Evolutionary conservation across 768 basidiomycete species (phyloP).

Genomic region (Neoboletus magnificus): DNA sequence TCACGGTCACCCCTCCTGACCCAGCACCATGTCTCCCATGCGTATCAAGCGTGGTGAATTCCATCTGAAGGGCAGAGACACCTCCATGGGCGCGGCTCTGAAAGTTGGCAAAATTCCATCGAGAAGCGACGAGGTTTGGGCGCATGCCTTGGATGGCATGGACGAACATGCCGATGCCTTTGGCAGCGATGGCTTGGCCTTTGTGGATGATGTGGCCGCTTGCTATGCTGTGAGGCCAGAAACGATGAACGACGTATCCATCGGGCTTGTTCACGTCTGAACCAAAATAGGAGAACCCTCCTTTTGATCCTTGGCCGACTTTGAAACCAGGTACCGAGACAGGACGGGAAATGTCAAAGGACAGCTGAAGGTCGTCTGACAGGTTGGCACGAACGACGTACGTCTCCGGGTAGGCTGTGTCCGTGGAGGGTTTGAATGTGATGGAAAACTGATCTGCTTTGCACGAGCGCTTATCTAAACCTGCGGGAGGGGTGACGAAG

Average conservation of each 20-base stretch:
- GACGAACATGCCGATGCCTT: constrained; percentile 81
- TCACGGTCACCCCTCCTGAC: constrained; percentile 81
- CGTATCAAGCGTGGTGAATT: constrained; percentile 79
- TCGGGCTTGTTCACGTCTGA: constrained; percentile 63
- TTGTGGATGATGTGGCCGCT: constrained; percentile 66
- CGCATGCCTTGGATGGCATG: constrained; percentile 99
- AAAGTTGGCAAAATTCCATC: constrained; percentile 97
- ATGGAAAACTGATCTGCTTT: constrained; percentile 85
- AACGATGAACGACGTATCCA: constrained; percentile 85
- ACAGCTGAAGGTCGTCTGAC: constrained; percentile 74
- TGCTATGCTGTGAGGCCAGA: constrained; percentile 73
- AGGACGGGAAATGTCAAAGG: constrained; percentile 69
- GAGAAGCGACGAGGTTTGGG: constrained; percentile 85
- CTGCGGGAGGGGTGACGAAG: constrained; percentile 71
- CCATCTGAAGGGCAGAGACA: constrained; percentile 91
- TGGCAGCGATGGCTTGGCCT: constrained; percentile 53
- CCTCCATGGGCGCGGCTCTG: constrained; percentile 69
- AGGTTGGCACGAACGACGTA: constrained; percentile 81
- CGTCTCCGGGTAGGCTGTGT: constrained; percentile 62
- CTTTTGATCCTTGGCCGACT: constrained; percentile 81
- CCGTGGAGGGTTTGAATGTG: constrained; percentile 54
- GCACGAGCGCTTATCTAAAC: constrained; percentile 81
- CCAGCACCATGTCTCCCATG: constrained; percentile 79
- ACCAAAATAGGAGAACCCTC: constrained; percentile 89
- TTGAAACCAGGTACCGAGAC: constrained; percentile 83